phyloP scores from a whole-genome alignment of 2,329 filamentous ascomycete genomes.

The Aureobasidium sp. region DNA sequence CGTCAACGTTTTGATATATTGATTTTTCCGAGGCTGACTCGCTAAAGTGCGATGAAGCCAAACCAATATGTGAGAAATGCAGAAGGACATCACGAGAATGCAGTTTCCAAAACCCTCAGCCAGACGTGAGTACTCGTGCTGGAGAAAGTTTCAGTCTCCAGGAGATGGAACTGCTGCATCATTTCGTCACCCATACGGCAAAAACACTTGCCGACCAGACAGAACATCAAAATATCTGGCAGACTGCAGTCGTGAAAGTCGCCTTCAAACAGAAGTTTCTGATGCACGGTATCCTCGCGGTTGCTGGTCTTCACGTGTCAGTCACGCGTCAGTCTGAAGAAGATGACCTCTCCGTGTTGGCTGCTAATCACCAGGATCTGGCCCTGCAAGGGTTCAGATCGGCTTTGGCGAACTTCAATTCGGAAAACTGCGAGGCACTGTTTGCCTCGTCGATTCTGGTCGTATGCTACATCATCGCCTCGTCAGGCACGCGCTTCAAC shows the following conservation, averaged over 20 bases:
- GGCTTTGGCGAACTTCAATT: conserved; percentile 4
- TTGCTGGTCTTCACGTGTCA: conserved; percentile 21
- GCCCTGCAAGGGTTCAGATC: neutral
- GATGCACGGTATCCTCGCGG: conserved; percentile 21
- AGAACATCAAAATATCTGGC: conserved; percentile 17
- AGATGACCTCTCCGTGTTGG: conserved; percentile 6
- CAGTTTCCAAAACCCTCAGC: conserved; percentile 4
- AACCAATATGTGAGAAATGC: conserved; percentile 15
- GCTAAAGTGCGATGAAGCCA: conserved; percentile 14
- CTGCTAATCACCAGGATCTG: conserved; percentile 8
- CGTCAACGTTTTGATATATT: neutral
- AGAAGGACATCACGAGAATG: conserved; percentile 15
- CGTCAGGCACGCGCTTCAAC: conserved; percentile 5
- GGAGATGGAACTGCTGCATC: conserved; percentile 17
- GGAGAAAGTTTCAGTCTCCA: conserved; percentile 11
- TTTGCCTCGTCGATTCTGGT: conserved; percentile 7
- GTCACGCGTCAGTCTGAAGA: conserved; percentile 12
- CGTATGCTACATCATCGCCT: conserved; percentile 6
- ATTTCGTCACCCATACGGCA: conserved; percentile 15
- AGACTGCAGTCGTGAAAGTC: conserved; percentile 15
- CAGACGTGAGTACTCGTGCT: neutral
- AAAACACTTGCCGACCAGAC: neutral
- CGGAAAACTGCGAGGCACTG: conserved; percentile 3
- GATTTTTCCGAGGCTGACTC: neutral
- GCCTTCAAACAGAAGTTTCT: conserved; percentile 17